Evolutionary conservation across 331 rosid genomes (phyloP).

Genomic region (Dryas integrifolia): DNA sequence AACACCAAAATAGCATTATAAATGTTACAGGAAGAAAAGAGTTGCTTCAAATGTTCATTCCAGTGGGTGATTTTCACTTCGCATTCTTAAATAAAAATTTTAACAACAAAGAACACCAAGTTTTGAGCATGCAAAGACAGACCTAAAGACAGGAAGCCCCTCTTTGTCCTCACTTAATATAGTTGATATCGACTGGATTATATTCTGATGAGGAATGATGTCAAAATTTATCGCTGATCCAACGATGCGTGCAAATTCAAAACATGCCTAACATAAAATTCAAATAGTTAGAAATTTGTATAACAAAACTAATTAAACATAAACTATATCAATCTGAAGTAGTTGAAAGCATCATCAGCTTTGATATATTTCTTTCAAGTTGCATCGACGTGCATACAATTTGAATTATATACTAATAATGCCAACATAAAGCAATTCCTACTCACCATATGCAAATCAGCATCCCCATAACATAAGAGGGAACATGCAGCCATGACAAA

Average conservation of each 20-base stretch:
- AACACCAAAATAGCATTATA: neutral
- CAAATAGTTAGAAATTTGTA: slow-evolving; percentile 32
- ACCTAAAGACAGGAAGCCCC: slow-evolving; percentile 91
- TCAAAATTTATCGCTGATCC: slow-evolving; percentile 58
- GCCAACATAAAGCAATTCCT: slow-evolving; percentile 18
- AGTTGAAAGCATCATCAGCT: neutral
- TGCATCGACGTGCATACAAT: slow-evolving; percentile 24
- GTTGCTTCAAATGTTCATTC: neutral
- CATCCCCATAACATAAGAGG: slow-evolving; percentile 76
- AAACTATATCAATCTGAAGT: neutral
- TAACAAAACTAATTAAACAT: slow-evolving; percentile 6
- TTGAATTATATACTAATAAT: slow-evolving; percentile 1
- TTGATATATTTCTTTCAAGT: slow-evolving; percentile 10
- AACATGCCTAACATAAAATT: slow-evolving; percentile 73
- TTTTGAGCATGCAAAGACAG: slow-evolving; percentile 22
- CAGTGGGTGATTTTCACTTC: neutral
- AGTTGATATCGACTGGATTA: slow-evolving; percentile 59
- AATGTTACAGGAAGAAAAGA: neutral
- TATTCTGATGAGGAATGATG: slow-evolving; percentile 61
- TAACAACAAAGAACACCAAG: slow-evolving; percentile 5
- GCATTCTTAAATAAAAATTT: slow-evolving; percentile 13
- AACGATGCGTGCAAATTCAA: slow-evolving; percentile 65
- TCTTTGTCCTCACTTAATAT: slow-evolving; percentile 73
- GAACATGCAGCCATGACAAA: slow-evolving; percentile 71
- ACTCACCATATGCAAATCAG: slow-evolving; percentile 84